Evolutionary conservation across 768 basidiomycete genomes (phyloP).

Genomic region (Podaxis sp.): DNA sequence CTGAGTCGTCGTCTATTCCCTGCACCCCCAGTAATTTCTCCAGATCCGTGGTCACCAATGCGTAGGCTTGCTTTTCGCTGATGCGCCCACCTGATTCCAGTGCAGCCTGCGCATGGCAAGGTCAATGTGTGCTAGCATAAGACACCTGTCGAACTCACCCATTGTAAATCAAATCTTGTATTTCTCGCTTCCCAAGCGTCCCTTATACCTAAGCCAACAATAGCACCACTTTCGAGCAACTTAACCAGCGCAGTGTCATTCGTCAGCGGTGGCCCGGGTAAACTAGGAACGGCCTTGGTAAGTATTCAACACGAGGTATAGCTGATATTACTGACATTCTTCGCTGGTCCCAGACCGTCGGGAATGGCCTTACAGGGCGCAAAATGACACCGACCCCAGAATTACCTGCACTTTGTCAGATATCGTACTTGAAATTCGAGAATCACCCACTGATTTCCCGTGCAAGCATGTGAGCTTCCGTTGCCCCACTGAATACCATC

Average conservation of each 20-base stretch:
- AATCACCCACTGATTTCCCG: constrained; percentile 53
- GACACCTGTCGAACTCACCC: constrained; percentile 49
- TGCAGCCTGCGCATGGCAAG: constrained; percentile 33
- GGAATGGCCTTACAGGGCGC: constrained; percentile 63
- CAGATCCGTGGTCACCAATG: constrained; percentile 46
- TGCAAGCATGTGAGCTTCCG: constrained; percentile 67
- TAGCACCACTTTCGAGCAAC: constrained; percentile 72
- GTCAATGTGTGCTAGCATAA: constrained; percentile 3
- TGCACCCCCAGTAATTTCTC: constrained; percentile 39
- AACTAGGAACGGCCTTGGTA: constrained; percentile 31
- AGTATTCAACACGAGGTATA: neutral
- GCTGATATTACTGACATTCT: constrained; percentile 50
- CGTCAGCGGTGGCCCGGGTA: constrained; percentile 76
- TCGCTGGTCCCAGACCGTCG: constrained; percentile 68
- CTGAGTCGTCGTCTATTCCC: constrained; percentile 38
- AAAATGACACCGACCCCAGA: constrained; percentile 52
- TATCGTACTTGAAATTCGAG: neutral
- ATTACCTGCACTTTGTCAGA: constrained; percentile 33
- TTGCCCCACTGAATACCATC: constrained; percentile 62
- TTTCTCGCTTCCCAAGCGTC: constrained; percentile 76
- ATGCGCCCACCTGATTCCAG: constrained; percentile 48
- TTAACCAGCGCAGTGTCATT: constrained; percentile 59
- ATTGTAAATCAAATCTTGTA: constrained; percentile 74
- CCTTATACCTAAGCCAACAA: constrained; percentile 68
- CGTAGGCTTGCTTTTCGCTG: constrained; percentile 38